Conservation (phyloP, 2,329 filamentous ascomycete genomes). For the Rosellinia necatrix region DNA sequence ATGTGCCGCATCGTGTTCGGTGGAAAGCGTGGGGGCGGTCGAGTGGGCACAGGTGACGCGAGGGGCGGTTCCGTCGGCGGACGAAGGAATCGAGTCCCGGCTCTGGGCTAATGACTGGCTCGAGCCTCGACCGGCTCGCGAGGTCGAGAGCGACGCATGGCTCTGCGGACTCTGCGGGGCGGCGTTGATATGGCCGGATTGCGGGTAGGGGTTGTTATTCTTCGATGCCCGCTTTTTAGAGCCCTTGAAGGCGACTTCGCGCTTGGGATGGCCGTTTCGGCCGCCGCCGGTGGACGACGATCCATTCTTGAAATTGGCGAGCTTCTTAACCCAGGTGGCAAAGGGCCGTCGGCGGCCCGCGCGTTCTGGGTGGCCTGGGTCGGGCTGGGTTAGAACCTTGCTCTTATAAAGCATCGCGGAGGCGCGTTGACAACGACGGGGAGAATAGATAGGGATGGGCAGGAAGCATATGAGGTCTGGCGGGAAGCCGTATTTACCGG, state of each 20-base stretch:
- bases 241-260: constrained; percentile 45
- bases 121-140: constrained; percentile 52
- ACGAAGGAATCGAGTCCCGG: constrained; percentile 64
- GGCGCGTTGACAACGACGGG: constrained; percentile 1
- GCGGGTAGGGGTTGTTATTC: constrained; percentile 90
- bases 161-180: constrained; percentile 47
- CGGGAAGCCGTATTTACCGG: constrained; percentile 31
- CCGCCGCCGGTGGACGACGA: constrained; percentile 58
- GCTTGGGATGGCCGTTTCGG: constrained; percentile 47
- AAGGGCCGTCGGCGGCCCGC: constrained; percentile 80
- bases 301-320: constrained; percentile 79
- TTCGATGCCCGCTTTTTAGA: constrained; percentile 65
- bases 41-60: constrained; percentile 71
- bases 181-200: constrained; percentile 67
- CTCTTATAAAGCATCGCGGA: constrained; percentile 6
- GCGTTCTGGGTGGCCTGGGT: constrained; percentile 66
- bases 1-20: constrained; percentile 74
- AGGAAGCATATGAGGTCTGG: neutral
- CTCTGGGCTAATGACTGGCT: constrained; percentile 61
- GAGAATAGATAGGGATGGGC: neutral
- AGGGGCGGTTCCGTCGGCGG: constrained; percentile 61
- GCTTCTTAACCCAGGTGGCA: constrained; percentile 90
- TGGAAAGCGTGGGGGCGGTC: constrained; percentile 79
- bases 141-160: constrained; percentile 61
- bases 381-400: constrained; percentile 32